Base-by-base conservation (phyloP, 441 rosid genomes). In the Metrosideros polymorpha region DNA sequence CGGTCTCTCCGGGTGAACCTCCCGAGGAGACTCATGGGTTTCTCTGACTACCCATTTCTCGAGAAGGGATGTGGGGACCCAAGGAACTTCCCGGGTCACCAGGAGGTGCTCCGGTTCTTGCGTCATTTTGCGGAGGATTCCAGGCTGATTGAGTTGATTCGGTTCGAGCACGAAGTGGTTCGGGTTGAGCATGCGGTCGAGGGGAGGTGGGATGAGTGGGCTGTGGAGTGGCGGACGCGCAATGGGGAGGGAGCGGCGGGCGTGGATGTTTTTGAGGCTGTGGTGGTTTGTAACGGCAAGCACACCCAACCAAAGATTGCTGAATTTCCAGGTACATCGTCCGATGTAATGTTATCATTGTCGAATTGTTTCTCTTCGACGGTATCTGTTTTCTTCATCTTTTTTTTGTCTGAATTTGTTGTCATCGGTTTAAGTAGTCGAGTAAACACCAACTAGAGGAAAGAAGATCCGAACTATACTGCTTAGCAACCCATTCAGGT, bases 241-340 rank as follows among this genome's bases (percentile, higher is more conserved):
- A 47, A 43, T 29, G 77, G 66, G 18, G 86, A 66, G 76, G 79
- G 39, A n/a, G n/a, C 79, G 25, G 79, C 49, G 4, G 43, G 50
- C 10, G 59, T 27, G 59, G 88, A 87, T 66, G 83, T 75, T 50
- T 87, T 84, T 25, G 88, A 84, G 25, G 86, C 88, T 22, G 84
- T 87, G 77, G 86, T 87, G 39, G 85, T 84, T 17, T 87, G 88
- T 43, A 75, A 17, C 47, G 88, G 88, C 25, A 71, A 87, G 45
- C 17, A 66, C 57, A 49, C 86, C 39, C 52, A 83, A 66, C 88
- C 88, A 2, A 15, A 82, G 43, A 45, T 54, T 24, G 84, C 76
- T 14, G 53, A 87, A 4, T 52, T 84, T 32, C 83, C 84, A 27
- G 86, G 86, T 86, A 63, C 45, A 49, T 32, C 27, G 14, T 66